These are phyloP conservation scores for Pseudotsuga menziesii DNA, from an alignment of 75 land plant species.

Conservation along the genomic window DNA sequence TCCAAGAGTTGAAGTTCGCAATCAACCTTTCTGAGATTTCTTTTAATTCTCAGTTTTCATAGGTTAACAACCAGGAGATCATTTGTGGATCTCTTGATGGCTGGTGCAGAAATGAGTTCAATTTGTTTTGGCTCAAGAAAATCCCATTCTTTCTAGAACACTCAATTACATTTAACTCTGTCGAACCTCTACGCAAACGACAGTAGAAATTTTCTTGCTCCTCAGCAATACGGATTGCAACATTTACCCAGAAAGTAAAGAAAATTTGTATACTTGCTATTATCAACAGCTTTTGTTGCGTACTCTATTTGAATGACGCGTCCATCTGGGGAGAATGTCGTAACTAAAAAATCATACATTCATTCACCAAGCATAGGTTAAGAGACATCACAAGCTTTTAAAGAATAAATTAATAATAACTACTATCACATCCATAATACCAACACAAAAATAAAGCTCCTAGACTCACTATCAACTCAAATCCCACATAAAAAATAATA, in stretches of 20 bases:
- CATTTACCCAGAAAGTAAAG: not conserved
- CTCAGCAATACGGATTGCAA: too few species aligned
- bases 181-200: too few species aligned
- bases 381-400: not conserved
- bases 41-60: too few species aligned
- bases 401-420: not conserved
- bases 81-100: too few species aligned
- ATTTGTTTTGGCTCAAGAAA: too few species aligned
- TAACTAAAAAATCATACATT: constrained; percentile 89
- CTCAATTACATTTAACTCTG: too few species aligned
- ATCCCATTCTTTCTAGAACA: too few species aligned
- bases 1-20: too few species aligned
- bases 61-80: too few species aligned
- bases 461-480: not conserved
- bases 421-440: not conserved
- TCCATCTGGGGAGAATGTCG: constrained; percentile 98
- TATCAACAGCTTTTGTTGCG: constrained; percentile 96
- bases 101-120: too few species aligned
- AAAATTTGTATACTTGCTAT: constrained; percentile 64
- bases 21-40: too few species aligned
- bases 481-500: not conserved
- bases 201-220: too few species aligned
- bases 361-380: not conserved
- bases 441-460: not conserved
- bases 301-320: constrained; percentile 98